phyloP scores from a whole-genome alignment of 495 filamentous ascomycete genomes.

The Friedmanniomyces simplex region DNA sequence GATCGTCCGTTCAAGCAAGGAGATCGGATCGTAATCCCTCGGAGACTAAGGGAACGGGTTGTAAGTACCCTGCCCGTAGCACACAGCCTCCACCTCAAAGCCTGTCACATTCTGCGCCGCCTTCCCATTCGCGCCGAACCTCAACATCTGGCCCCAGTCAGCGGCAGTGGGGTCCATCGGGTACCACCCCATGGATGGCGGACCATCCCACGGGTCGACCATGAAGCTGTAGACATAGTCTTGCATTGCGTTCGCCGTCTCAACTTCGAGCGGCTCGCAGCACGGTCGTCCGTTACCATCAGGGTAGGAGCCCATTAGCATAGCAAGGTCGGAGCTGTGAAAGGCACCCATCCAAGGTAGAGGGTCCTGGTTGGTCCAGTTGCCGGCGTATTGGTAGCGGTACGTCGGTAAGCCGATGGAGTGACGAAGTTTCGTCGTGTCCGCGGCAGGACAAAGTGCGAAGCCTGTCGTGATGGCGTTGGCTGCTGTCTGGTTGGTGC shows the following conservation, averaged over 20 bases:
- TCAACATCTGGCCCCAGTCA: slow-evolving; percentile 5
- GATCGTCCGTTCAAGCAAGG: no score
- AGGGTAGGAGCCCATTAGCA: neutral
- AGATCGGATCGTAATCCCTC: no score
- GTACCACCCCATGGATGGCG: slow-evolving; percentile 10
- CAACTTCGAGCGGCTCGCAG: neutral
- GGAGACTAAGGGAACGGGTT: neutral
- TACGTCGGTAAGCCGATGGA: slow-evolving; percentile 22
- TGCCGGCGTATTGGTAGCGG: slow-evolving; percentile 32
- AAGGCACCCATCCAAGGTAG: slow-evolving; percentile 34
- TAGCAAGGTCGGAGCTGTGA: slow-evolving; percentile 34
- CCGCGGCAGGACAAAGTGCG: slow-evolving; percentile 13
- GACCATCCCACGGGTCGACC: slow-evolving; percentile 14
- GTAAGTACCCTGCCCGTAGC: neutral
- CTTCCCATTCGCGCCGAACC: slow-evolving; percentile 18
- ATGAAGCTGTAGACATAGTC: slow-evolving; percentile 14
- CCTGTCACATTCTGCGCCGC: slow-evolving; percentile 16
- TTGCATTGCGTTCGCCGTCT: slow-evolving; percentile 32
- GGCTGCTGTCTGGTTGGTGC: slow-evolving; percentile 10
- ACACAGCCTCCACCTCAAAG: slow-evolving; percentile 8
- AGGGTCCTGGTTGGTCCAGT: slow-evolving; percentile 32
- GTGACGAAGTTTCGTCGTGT: slow-evolving; percentile 4
- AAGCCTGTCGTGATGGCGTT: slow-evolving; percentile 1
- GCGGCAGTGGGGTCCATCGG: slow-evolving; percentile 6
- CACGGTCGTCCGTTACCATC: neutral